These are phyloP conservation scores for Cutaneotrichosporon sp. DNA, from an alignment of 1,284 basidiomycete genomes.

Conservation along the genomic window DNA sequence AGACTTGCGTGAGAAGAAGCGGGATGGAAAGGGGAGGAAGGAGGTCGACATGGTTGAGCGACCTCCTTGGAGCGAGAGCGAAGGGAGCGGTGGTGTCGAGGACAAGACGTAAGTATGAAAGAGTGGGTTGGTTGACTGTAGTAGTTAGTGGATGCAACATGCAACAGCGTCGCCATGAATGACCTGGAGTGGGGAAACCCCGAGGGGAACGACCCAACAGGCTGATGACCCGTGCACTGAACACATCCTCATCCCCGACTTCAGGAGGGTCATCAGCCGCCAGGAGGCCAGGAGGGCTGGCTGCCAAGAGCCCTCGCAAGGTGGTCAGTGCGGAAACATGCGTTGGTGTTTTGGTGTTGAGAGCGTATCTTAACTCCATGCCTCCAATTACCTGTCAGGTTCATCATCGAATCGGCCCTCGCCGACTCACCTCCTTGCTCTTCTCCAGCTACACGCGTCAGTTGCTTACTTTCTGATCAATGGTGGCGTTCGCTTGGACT, in stretches of 20 bases:
- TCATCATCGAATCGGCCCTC: too few relatives aligned
- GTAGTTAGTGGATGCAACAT: background rate
- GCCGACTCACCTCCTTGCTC: too few relatives aligned
- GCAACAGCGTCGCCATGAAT: background rate
- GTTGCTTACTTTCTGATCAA: background rate
- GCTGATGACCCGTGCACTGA: background rate
- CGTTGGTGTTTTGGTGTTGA: background rate
- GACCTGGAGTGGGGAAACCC: background rate
- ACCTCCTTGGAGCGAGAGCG: background rate
- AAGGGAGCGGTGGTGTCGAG: background rate
- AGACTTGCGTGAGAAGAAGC: conserved; percentile 8
- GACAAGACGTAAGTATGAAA: background rate
- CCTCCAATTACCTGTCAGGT: background rate
- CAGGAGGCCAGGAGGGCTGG: background rate
- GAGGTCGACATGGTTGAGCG: conserved; percentile 9
- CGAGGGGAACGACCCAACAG: background rate
- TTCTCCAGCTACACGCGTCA: too few relatives aligned
- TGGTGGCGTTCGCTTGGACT: background rate
- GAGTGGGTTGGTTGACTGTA: background rate
- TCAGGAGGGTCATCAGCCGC: background rate
- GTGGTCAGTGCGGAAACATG: background rate
- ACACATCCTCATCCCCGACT: background rate
- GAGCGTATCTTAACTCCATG: background rate
- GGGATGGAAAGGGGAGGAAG: conserved; percentile 7
- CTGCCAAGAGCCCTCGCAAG: background rate